Percentiles rank a stretch among this genome's conserved stretches.
phyloP scores from a whole-genome alignment of 2,329 filamentous ascomycete genomes.

The Coniochaeta ligniaria region DNA sequence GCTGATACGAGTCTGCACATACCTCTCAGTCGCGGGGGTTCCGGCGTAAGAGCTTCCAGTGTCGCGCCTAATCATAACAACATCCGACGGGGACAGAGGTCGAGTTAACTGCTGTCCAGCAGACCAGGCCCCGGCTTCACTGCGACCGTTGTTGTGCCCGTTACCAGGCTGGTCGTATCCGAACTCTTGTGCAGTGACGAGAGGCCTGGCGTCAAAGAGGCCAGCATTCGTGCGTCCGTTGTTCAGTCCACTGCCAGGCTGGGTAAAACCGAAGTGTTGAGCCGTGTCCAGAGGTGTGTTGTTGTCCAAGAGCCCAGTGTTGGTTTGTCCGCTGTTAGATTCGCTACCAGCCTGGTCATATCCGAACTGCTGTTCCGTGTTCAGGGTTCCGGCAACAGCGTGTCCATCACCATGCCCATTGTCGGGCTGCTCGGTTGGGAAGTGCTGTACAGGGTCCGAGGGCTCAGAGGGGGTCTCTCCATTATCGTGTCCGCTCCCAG shows the following conservation, averaged over 20 bases:
- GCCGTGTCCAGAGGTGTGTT: too few relatives aligned
- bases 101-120: neutral
- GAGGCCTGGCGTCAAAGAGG: neutral
- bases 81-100: constrained; percentile 22
- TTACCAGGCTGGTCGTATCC: neutral
- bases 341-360: neutral
- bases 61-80: constrained; percentile 19
- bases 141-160: constrained; percentile 3
- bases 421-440: neutral
- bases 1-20: neutral
- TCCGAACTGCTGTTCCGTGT: neutral
- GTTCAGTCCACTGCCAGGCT: too few relatives aligned
- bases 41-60: constrained; percentile 7
- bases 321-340: too few relatives aligned
- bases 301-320: too few relatives aligned
- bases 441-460: neutral
- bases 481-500: neutral
- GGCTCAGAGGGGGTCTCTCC: neutral
- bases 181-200: neutral
- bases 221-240: neutral
- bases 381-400: neutral
- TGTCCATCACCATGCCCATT: neutral
- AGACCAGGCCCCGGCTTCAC: neutral
- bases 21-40: neutral
- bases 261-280: too few relatives aligned